These are phyloP conservation scores for Gastrolobium bilobum DNA, from an alignment of 306 rosid species.

Conservation along the genomic window DNA sequence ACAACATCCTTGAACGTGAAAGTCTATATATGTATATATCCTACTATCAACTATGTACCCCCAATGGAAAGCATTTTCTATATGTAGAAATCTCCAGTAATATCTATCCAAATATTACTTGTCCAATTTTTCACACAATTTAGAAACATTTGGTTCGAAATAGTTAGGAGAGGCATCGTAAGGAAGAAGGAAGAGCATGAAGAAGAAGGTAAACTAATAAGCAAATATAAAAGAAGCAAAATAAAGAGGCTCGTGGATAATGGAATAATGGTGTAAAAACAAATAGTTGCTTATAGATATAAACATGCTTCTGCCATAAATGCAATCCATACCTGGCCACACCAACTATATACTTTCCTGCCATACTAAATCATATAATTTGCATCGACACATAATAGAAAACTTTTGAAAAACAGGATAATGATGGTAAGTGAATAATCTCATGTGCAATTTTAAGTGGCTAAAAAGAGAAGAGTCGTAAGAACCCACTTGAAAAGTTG, in stretches of 20 bases:
- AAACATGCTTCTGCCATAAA: not conserved
- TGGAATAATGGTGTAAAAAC: not conserved
- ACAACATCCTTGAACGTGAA: conserved; percentile 46
- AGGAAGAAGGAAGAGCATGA: not conserved
- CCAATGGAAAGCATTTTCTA: conserved; percentile 51
- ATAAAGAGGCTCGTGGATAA: not conserved
- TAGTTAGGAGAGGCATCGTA: conserved; percentile 28
- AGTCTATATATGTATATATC: conserved; percentile 40
- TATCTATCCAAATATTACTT: conserved; percentile 45
- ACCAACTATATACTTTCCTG: conserved; percentile 1
- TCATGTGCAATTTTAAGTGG: conserved; percentile 34
- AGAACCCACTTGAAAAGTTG: conserved; percentile 24
- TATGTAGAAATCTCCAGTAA: conserved; percentile 42
- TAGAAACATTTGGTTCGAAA: conserved; percentile 30
- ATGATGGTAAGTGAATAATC: not conserved
- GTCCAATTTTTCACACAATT: conserved; percentile 42
- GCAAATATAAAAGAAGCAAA: conserved; percentile 14
- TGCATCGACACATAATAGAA: not conserved
- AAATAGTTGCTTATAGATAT: conserved; percentile 22
- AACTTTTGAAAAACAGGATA: conserved; percentile 45
- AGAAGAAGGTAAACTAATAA: not conserved
- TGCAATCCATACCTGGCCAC: conserved; percentile 10
- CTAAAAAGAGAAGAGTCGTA: conserved; percentile 3
- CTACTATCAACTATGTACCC: conserved; percentile 45
- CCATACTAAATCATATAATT: not conserved